Evolutionary conservation across 1,139 yeast species (phyloP), one percentile per base, ranked within the genome.

Genomic region (Geotrichum phurueaensis): DNA sequence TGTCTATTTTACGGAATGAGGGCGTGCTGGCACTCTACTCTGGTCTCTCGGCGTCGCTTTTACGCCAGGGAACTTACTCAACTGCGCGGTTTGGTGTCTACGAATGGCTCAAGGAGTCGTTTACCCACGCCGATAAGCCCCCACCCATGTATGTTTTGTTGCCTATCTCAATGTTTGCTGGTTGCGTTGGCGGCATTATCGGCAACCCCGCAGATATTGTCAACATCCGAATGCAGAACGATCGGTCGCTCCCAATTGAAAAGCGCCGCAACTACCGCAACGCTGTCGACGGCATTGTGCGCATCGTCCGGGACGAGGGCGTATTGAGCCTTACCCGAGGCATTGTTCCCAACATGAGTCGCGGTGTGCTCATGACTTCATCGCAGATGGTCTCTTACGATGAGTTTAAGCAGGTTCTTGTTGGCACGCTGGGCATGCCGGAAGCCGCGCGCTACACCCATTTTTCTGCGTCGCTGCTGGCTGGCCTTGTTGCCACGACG

Each of bases 121-220:
- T 69, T 10, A 68, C 69, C 51, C 50, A 9, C 31, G 51, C 58
- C 3, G 61, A 75, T 53, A 74, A 79, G 64, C 71, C 78, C 29
- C 82, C 75, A 1, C 77, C 81, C 73, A 77, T 83, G 58, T 65
- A 75, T 27, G 75, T 80, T 55, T 77, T 87, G 61, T 77, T 89
- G 62, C 92, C 94, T 15, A 79, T 86, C 75, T 89, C 96, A 5
- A 88, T 89, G 95, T 67, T 87, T 20, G 84, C 94, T 10, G 96
- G 97, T 56, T 88, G 86, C 31, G 74, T 85, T 60, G 96, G 97
- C 61, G 96, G 96, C 9, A 75, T 89, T 47, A 86, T 88, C 1
- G 96, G 96, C 31, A 90, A 89, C 69, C 96, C 96, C 1, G 84
- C 95, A 1, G 96, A 90, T 73, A 87, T 90, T 27, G 90, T 89